Evolutionary conservation across 2,329 filamentous ascomycete genomes (phyloP).

Genomic region (Chalaropsis thielavioides): DNA sequence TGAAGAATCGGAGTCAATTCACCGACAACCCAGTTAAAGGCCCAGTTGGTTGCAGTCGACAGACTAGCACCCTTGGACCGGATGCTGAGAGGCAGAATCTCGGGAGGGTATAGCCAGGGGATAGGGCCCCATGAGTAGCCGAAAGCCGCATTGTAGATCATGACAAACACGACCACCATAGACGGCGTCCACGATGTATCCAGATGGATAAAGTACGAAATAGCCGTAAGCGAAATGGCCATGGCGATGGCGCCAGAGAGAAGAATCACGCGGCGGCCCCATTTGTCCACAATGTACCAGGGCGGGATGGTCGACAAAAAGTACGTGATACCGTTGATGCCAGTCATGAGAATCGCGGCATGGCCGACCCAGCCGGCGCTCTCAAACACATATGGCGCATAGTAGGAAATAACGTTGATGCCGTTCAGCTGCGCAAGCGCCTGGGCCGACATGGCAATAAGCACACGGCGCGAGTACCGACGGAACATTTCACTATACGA

Average conservation of each 20-base stretch:
- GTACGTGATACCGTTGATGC: conserved; percentile 84
- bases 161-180: conserved; percentile 84
- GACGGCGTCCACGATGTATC: conserved; percentile 65
- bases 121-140: conserved; percentile 93
- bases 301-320: conserved; percentile 84
- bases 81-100: conserved; percentile 92
- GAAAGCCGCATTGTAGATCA: conserved; percentile 97
- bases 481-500: conserved; percentile 90
- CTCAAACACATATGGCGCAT: conserved; percentile 91
- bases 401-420: conserved; percentile 99
- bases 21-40: conserved; percentile 94
- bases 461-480: conserved; percentile 78
- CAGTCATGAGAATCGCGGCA: conserved; percentile 88
- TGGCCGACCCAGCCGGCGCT: conserved; percentile 91
- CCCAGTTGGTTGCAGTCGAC: conserved; percentile 94
- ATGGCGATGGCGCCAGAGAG: conserved; percentile 81
- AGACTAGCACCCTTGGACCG: conserved; percentile 92
- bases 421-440: conserved; percentile 92
- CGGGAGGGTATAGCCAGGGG: conserved; percentile 96
- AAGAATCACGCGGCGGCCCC: conserved; percentile 78
- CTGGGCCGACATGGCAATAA: conserved; percentile 98
- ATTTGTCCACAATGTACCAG: conserved; percentile 90
- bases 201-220: conserved; percentile 91
- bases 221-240: conserved; percentile 72
- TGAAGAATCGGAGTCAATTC: conserved; percentile 90